Base-by-base conservation (phyloP, 306 rosid genomes). In the Neltuma alba region DNA sequence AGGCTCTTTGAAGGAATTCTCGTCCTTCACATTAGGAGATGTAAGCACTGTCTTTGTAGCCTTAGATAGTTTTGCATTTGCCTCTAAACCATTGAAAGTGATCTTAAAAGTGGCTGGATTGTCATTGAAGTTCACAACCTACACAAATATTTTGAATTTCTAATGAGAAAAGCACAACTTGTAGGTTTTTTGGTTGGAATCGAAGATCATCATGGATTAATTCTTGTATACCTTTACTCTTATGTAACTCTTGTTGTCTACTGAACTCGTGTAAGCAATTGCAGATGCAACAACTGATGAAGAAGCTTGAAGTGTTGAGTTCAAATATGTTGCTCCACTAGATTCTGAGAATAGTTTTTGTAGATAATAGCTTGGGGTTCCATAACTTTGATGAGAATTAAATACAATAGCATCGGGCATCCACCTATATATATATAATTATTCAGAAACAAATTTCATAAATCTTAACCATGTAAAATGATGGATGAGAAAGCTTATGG, bases 341-440 rank as follows among this genome's bases (percentile, higher is more conserved):
- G 97, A 88, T 33, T 80, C 84, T 0, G 23, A 37, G 7, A 92
- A 92, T 15, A 92, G 58, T 2, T 36, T 63, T 68, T 91, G 96
- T 76, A 89, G 40, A 93, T 96, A 91, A 81, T 92, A 91, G 78
- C 97, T 92, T 27, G 96, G 97, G 65, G 94, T 92, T 74, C 88
- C 97, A 72, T 92, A 92, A 44, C 31, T 42, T 36, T 76, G 86
- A 13, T 90, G 38, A 2, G 94, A 89, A 84, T 91, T 25, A 28
- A 91, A 93, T 34, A 87, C 91, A 16, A 93, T 91, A 79, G 92
- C 91, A 84, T 91, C 96, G 1, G 97, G 92, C 16, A 65, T 85
- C 97, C 96, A 89, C 76, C 97, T 83, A 66, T 70, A 55, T 83
- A 66, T 70, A 55, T 70, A 75, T n/a, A 37, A 37, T 37, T 37